Conservation (phyloP, 192 early-diverging fungal genomes). For the Pilobolus umbonatus region DNA sequence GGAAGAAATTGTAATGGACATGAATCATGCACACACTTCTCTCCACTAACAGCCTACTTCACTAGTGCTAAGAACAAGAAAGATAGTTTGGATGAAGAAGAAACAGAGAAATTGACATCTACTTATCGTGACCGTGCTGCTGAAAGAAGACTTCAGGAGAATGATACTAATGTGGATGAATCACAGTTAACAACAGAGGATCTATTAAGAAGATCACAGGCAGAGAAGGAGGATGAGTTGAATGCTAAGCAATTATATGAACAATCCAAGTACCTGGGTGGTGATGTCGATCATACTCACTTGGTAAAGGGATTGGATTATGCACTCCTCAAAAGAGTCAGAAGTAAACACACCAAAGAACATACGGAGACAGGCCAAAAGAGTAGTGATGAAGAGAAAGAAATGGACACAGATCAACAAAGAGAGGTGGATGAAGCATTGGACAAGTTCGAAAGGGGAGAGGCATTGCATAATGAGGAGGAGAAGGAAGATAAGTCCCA, state of each 20-base stretch:
- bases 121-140: slow-evolving; percentile 91
- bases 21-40: not conserved
- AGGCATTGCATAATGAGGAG: not conserved
- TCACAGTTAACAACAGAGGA: slow-evolving; percentile 60
- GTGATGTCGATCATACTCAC: slow-evolving; percentile 83
- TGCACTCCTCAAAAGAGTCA: slow-evolving; percentile 70
- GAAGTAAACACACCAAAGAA: slow-evolving; percentile 45
- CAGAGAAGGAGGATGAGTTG: slow-evolving; percentile 36
- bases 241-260: slow-evolving; percentile 56
- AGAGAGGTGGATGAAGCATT: slow-evolving; percentile 23
- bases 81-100: not conserved
- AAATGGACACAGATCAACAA: slow-evolving; percentile 41
- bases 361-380: slow-evolving; percentile 35
- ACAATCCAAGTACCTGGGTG: slow-evolving; percentile 87
- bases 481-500: slow-evolving; percentile 12
- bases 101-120: slow-evolving; percentile 9
- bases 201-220: slow-evolving; percentile 43
- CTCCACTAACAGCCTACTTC: slow-evolving; percentile 18
- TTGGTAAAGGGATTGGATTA: slow-evolving; percentile 91
- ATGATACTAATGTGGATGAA: slow-evolving; percentile 55
- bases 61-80: slow-evolving; percentile 22
- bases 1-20: slow-evolving; percentile 39
- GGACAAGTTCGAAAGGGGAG: slow-evolving; percentile 22
- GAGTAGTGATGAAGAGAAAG: slow-evolving; percentile 32
- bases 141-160: slow-evolving; percentile 62